Evolutionary conservation across 345 rosid genomes (phyloP).

Genomic region (Dovyalis caffra): DNA sequence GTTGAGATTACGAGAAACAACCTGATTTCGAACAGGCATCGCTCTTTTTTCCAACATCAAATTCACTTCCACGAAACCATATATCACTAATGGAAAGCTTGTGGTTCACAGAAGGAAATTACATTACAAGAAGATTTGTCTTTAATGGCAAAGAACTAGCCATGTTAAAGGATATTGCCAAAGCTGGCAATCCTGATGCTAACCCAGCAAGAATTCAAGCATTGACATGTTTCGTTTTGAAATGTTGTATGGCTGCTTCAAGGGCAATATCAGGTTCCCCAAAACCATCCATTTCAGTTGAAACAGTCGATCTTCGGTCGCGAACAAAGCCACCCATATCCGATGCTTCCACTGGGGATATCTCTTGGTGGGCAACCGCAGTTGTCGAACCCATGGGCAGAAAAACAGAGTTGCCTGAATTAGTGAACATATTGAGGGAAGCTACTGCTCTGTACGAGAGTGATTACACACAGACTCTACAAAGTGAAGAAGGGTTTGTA

Average conservation of each 20-base stretch:
- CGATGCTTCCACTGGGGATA: not conserved
- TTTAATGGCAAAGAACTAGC: not conserved
- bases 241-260: not conserved
- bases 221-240: slow-evolving; percentile 4
- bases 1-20: not conserved
- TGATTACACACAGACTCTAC: not conserved
- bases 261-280: not conserved
- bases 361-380: not conserved
- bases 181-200: not conserved
- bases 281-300: not conserved
- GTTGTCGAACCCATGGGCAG: not conserved
- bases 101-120: slow-evolving; percentile 11
- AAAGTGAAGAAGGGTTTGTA: slow-evolving; percentile 3
- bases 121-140: slow-evolving; percentile 4
- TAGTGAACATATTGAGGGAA: not conserved
- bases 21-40: not conserved
- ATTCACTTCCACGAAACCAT: not conserved
- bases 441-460: no score
- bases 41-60: slow-evolving; percentile 4
- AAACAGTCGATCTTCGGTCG: not conserved
- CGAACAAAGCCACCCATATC: slow-evolving; percentile 1
- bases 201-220: not conserved
- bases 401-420: slow-evolving; percentile 3
- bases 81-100: not conserved
- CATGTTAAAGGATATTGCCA: not conserved